Evolutionary conservation across 176 grass and related monocot species (phyloP).

Genomic region (Pontederia crassipes): DNA sequence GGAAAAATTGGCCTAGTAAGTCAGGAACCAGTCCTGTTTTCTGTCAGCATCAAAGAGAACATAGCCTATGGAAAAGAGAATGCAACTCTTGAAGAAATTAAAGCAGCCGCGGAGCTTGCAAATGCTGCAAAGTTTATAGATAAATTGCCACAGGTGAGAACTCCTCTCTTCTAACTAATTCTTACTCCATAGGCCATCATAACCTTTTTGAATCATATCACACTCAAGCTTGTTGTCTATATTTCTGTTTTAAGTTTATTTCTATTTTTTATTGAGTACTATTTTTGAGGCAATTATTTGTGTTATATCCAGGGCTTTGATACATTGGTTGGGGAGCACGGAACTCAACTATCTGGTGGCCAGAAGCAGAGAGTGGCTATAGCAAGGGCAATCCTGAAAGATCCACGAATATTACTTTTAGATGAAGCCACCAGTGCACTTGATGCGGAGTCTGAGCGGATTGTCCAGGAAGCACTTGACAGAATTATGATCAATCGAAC

Average conservation of each 20-base stretch:
- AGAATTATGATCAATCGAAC: slow-evolving; percentile 76
- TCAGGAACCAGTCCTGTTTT: slow-evolving; percentile 79
- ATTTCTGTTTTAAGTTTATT: not conserved
- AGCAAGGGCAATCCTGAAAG: slow-evolving; percentile 83
- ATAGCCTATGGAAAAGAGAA: slow-evolving; percentile 78
- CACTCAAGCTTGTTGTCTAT: not conserved
- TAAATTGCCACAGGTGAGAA: slow-evolving; percentile 85
- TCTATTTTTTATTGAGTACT: not conserved
- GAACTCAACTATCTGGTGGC: slow-evolving; percentile 77
- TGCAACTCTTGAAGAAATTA: slow-evolving; percentile 61
- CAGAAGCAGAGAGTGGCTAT: slow-evolving; percentile 98
- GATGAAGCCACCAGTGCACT: slow-evolving; percentile 91
- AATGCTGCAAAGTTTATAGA: slow-evolving; percentile 90
- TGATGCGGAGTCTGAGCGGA: slow-evolving; percentile 70
- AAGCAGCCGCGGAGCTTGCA: slow-evolving; percentile 81
- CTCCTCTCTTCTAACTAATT: slow-evolving; percentile 5
- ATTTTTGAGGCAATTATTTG: not conserved
- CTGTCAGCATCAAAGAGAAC: slow-evolving; percentile 67
- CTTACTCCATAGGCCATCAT: slow-evolving; percentile 7
- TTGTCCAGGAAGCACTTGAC: slow-evolving; percentile 86
- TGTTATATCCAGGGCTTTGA: slow-evolving; percentile 53
- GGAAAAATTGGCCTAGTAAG: slow-evolving; percentile 89
- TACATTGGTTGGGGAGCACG: slow-evolving; percentile 71
- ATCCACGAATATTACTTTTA: slow-evolving; percentile 77
- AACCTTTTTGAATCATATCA: slow-evolving; percentile 1